Conservation (phyloP, 140 eudicot species). For the Erigeron philadelphicus region DNA sequence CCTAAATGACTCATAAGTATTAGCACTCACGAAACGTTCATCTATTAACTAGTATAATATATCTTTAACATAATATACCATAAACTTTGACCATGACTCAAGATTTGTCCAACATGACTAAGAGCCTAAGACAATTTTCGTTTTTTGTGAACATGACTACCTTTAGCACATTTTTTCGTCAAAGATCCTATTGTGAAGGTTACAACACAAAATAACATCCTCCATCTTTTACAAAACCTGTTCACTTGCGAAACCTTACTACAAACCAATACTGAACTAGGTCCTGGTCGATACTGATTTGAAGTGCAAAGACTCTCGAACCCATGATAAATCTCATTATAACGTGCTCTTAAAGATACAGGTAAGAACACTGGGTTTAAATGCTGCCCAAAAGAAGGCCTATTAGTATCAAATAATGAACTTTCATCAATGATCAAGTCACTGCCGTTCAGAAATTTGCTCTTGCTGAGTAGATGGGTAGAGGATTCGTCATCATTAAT, state of each 20-base stretch:
- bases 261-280: not conserved
- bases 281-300: not conserved
- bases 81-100: no score
- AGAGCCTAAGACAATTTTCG: constrained; percentile 14
- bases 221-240: constrained; percentile 22
- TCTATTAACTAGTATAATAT: no score
- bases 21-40: no score
- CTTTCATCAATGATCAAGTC: constrained; percentile 11
- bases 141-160: constrained; percentile 28
- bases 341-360: not conserved
- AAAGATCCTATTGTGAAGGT: constrained; percentile 17
- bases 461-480: constrained; percentile 8
- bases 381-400: constrained; percentile 11
- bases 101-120: not conserved
- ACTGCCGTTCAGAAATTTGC: not conserved
- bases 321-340: constrained; percentile 19
- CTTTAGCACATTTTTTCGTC: constrained; percentile 7
- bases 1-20: no score
- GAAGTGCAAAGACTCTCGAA: constrained; percentile 19
- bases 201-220: constrained; percentile 22
- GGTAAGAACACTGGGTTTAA: not conserved
- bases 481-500: constrained; percentile 22
- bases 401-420: constrained; percentile 2
- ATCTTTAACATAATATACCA: no score
- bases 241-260: constrained; percentile 1